Conservation (phyloP, 805 yeast species). For the Myxozyma sirexii region DNA sequence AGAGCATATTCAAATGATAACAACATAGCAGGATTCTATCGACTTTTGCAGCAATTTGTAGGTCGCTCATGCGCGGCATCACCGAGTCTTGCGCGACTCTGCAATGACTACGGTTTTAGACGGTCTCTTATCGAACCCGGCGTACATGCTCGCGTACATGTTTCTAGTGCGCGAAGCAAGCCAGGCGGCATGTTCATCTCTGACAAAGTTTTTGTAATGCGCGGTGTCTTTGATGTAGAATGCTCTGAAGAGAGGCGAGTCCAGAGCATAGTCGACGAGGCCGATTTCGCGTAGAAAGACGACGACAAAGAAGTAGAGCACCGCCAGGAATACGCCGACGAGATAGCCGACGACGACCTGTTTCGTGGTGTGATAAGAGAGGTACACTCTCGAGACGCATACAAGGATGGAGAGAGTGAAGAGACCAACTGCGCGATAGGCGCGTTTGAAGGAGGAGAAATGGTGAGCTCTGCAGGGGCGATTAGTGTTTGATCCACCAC, state of each 20-base stretch:
- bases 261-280: constrained; percentile 63
- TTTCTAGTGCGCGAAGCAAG: constrained; percentile 3
- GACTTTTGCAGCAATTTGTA: background rate
- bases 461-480: constrained; percentile 36
- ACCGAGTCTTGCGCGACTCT: background rate
- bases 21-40: background rate
- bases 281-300: constrained; percentile 67
- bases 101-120: background rate
- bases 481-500: background rate
- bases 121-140: background rate
- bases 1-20: background rate
- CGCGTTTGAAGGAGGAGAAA: constrained; percentile 37
- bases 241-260: constrained; percentile 55
- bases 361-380: constrained; percentile 70
- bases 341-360: constrained; percentile 77
- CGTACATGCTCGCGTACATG: background rate
- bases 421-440: constrained; percentile 36
- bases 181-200: constrained; percentile 22
- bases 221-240: constrained; percentile 46
- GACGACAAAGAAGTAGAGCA: constrained; percentile 56
- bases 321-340: constrained; percentile 64
- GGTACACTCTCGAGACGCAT: constrained; percentile 50
- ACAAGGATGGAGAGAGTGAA: constrained; percentile 44
- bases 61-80: background rate
- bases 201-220: constrained; percentile 22